Conservation (phyloP, 352 stramenopile genomes). For the Stramenopiles sp. region DNA sequence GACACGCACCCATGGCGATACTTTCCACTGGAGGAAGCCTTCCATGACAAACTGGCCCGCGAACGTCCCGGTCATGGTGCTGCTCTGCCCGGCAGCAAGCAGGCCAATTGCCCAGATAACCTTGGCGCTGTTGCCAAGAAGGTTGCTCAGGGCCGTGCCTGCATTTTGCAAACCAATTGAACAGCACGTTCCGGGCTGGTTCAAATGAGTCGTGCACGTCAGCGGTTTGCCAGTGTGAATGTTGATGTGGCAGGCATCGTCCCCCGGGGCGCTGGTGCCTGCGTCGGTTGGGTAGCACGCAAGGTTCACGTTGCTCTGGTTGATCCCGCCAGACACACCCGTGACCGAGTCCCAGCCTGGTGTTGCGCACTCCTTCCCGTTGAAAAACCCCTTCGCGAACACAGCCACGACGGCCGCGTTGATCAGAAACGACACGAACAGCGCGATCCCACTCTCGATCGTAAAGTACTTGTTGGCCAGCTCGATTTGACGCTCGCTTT, state of each 20-base stretch:
- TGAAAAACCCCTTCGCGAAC: constrained; percentile 78
- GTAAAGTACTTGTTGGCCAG: constrained; percentile 79
- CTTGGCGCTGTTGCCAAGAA: constrained; percentile 52
- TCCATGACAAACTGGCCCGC: constrained; percentile 91
- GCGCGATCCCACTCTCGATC: constrained; percentile 63
- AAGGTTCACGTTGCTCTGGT: background rate
- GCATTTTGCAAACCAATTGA: constrained; percentile 62
- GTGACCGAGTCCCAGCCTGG: background rate
- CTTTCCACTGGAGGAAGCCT: constrained; percentile 71
- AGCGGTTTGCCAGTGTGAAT: background rate
- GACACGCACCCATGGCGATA: constrained; percentile 58
- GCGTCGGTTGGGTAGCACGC: background rate
- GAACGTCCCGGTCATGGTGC: constrained; percentile 87
- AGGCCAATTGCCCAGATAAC: constrained; percentile 77
- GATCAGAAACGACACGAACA: constrained; percentile 81
- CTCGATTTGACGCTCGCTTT: constrained; percentile 28
- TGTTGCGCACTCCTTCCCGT: background rate
- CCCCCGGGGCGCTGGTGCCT: background rate
- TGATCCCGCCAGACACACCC: background rate
- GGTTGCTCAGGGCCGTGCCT: constrained; percentile 44
- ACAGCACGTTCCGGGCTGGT: constrained; percentile 34
- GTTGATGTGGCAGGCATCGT: background rate
- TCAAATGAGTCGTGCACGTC: constrained; percentile 16
- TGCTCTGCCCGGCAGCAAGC: constrained; percentile 74
- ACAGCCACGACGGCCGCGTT: constrained; percentile 77